Conservation (phyloP, 768 basidiomycete genomes). For the Boletus pseudo-olivaceus region DNA sequence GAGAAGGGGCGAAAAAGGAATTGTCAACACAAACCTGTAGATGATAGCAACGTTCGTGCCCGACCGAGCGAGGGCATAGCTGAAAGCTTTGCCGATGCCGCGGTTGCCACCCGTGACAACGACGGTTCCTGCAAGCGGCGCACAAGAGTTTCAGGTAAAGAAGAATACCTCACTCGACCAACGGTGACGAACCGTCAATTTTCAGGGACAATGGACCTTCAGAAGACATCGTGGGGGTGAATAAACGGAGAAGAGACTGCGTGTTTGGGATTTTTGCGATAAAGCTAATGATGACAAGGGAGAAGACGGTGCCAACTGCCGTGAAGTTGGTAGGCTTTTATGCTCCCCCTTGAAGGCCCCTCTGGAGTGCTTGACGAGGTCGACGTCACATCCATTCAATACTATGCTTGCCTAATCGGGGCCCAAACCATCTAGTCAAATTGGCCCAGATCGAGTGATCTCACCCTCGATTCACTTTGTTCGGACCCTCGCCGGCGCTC, state of each 20-base stretch:
- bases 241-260: slow-evolving; percentile 5
- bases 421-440: neutral
- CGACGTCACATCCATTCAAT: slow-evolving; percentile 5
- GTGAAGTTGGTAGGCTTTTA: slow-evolving; percentile 4
- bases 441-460: slow-evolving; percentile 15
- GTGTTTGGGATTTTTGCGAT: neutral
- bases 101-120: slow-evolving; percentile 62
- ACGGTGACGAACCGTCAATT: slow-evolving; percentile 27
- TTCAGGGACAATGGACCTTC: slow-evolving; percentile 15
- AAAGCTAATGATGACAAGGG: neutral
- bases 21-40: slow-evolving; percentile 39
- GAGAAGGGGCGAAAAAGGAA: neutral
- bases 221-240: slow-evolving; percentile 8
- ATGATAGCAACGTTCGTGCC: slow-evolving; percentile 61
- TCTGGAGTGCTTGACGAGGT: slow-evolving; percentile 3
- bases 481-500: neutral
- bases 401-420: slow-evolving; percentile 5
- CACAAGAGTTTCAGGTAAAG: neutral
- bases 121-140: slow-evolving; percentile 38
- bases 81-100: slow-evolving; percentile 58
- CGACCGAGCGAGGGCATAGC: slow-evolving; percentile 49
- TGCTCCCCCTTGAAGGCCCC: slow-evolving; percentile 10
- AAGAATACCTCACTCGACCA: no score
- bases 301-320: neutral
- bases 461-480: slow-evolving; percentile 1